Percentiles rank a stretch among this genome's conserved stretches.
Conservation (phyloP, 331 rosid genomes). For the Malus hybrid region DNA sequence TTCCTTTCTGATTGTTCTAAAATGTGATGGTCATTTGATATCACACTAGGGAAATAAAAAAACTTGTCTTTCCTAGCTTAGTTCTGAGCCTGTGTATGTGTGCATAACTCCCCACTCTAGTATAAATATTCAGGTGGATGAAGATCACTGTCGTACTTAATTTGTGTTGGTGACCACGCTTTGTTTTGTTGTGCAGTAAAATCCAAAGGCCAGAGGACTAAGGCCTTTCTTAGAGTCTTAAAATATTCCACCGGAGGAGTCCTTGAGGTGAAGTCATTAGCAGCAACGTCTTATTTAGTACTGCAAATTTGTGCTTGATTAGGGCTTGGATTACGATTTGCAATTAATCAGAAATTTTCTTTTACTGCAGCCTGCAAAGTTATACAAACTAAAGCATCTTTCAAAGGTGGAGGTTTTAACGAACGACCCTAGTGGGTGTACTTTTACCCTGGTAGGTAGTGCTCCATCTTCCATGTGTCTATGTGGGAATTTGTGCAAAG, state of each 20-base stretch:
- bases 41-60: background rate
- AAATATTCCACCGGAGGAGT: constrained; percentile 86
- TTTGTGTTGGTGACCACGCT: background rate
- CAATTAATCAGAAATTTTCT: constrained; percentile 9
- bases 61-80: too few species aligned
- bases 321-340: background rate
- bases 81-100: too few species aligned
- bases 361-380: constrained; percentile 75
- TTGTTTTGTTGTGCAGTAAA: constrained; percentile 51
- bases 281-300: background rate
- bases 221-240: constrained; percentile 88
- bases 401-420: constrained; percentile 83
- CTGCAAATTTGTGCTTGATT: constrained; percentile 4
- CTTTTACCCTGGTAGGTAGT: constrained; percentile 94
- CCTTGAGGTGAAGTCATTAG: constrained; percentile 54
- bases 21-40: background rate
- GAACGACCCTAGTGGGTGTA: constrained; percentile 83
- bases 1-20: background rate
- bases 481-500: background rate
- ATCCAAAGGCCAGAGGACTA: constrained; percentile 56
- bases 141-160: background rate
- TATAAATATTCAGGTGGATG: too few species aligned
- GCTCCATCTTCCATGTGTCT: constrained; percentile 14
- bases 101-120: too few species aligned
- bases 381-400: constrained; percentile 93